Evolutionary conservation across 129 eudicot species (phyloP).

Genomic region (Helianthus annuus): DNA sequence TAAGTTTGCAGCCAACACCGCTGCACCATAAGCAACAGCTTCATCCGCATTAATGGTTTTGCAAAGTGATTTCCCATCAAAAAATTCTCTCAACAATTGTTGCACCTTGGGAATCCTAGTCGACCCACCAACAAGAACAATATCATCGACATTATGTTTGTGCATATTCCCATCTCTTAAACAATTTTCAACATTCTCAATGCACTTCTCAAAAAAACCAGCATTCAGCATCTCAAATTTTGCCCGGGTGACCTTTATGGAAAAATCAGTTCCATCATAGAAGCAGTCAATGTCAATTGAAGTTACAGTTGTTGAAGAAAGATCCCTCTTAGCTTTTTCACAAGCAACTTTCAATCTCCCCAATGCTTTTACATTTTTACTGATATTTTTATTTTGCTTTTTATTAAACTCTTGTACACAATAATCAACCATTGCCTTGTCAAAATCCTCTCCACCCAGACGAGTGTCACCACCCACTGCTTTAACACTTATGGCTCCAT

Average conservation of each 20-base stretch:
- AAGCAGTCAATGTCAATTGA: not conserved
- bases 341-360: too few relatives aligned
- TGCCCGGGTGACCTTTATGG: not conserved
- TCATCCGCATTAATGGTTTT: not conserved
- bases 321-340: too few relatives aligned
- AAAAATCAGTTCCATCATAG: constrained; percentile 1
- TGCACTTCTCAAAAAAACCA: not conserved
- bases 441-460: too few relatives aligned
- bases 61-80: not conserved
- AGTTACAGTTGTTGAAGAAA: not conserved
- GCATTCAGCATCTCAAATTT: not conserved
- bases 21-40: not conserved
- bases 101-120: constrained; percentile 3
- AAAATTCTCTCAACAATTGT: not conserved
- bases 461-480: too few relatives aligned
- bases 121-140: constrained; percentile 1
- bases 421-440: too few relatives aligned
- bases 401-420: not conserved
- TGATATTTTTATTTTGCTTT: not conserved
- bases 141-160: not conserved
- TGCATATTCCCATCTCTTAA: not conserved
- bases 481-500: not conserved
- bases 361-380: not conserved
- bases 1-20: not conserved
- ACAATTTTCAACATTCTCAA: not conserved